Evolutionary conservation across 345 rosid genomes (phyloP).

Genomic region (Salix viminalis): DNA sequence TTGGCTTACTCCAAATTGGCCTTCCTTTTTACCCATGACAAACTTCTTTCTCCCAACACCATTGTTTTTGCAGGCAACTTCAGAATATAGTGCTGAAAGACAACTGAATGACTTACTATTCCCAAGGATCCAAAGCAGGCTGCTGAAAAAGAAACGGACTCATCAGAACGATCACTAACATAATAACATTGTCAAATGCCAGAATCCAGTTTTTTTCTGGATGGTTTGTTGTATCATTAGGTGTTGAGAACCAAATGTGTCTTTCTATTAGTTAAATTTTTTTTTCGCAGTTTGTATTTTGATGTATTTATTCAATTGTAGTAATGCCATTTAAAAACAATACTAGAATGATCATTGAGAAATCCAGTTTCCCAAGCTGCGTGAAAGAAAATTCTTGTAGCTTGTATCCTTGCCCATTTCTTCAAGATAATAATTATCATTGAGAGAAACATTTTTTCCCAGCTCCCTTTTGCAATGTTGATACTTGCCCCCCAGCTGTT

Average conservation of each 20-base stretch:
- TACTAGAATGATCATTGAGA: neutral
- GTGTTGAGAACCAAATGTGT: neutral
- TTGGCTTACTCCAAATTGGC: neutral
- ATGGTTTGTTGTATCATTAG: conserved; percentile 14
- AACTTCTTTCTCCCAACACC: neutral
- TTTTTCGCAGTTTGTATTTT: neutral
- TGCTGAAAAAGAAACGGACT: conserved; percentile 34
- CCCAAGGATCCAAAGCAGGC: conserved; percentile 38
- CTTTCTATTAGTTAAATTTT: no score
- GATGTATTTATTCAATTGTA: conserved; percentile 1
- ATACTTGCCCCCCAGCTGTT: neutral
- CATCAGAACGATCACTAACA: conserved; percentile 40
- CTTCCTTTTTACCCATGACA: neutral
- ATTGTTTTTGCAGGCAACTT: conserved; percentile 60
- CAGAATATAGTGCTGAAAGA: conserved; percentile 71
- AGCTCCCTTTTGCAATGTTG: neutral
- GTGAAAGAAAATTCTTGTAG: neutral
- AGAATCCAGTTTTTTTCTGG: conserved; percentile 5
- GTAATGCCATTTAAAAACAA: neutral
- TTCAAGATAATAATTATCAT: conserved; percentile 9
- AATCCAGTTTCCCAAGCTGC: neutral
- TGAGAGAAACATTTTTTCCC: conserved; percentile 1
- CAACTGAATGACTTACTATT: conserved; percentile 67
- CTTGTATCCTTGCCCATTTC: neutral
- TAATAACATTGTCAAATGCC: neutral